Evolutionary conservation across 1,284 basidiomycete genomes (phyloP).

Genomic region (Amylostereum chailletii): DNA sequence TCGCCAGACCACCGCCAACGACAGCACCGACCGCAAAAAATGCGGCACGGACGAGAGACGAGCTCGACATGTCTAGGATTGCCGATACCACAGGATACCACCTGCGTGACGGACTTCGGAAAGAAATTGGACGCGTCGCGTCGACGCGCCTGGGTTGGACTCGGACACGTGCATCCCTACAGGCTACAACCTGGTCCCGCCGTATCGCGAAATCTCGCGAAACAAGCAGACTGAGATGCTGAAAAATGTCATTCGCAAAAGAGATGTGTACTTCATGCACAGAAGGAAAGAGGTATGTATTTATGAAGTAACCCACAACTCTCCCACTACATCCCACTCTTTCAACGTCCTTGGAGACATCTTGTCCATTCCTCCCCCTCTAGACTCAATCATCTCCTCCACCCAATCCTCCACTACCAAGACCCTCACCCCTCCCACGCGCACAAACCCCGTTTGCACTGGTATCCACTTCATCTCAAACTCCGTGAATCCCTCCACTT

Average conservation of each 20-base stretch:
- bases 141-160: too few relatives aligned
- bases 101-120: too few relatives aligned
- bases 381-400: conserved; percentile 30
- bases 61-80: conserved; percentile 26
- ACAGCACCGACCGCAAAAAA: conserved; percentile 65
- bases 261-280: neutral
- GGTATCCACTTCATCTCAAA: conserved; percentile 57
- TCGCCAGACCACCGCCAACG: conserved; percentile 59
- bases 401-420: conserved; percentile 48
- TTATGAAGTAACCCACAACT: conserved; percentile 49
- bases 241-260: too few relatives aligned
- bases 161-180: too few relatives aligned
- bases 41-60: conserved; percentile 49
- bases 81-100: too few relatives aligned
- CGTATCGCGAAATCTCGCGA: too few relatives aligned
- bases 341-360: conserved; percentile 37
- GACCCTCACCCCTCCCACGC: conserved; percentile 56
- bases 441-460: conserved; percentile 42
- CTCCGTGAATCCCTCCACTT: conserved; percentile 28
- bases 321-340: conserved; percentile 61
- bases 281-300: neutral
- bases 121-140: too few relatives aligned
- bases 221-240: too few relatives aligned
- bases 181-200: too few relatives aligned
- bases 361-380: conserved; percentile 15